These are phyloP conservation scores for Rhizopogon rudus DNA, from an alignment of 768 basidiomycete genomes.

Conservation along the genomic window DNA sequence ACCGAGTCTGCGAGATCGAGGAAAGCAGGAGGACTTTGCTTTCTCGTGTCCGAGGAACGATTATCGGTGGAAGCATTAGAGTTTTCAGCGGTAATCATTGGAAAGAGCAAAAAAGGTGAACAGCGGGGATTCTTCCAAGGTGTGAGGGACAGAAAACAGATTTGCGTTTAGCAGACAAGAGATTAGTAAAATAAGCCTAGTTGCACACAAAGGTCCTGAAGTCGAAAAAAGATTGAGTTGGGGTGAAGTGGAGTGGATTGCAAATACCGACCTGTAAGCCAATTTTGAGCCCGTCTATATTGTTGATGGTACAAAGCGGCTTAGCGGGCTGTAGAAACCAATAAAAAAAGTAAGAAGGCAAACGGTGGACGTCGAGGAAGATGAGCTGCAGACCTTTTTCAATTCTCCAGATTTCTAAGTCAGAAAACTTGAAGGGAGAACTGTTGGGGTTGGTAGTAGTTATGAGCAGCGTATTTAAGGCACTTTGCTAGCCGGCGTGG, in stretches of 20 bases:
- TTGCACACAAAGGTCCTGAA: constrained; percentile 63
- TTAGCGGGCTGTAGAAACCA: constrained; percentile 34
- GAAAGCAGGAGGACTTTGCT: constrained; percentile 88
- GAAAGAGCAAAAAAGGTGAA: constrained; percentile 35
- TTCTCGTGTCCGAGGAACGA: constrained; percentile 65
- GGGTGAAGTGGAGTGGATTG: constrained; percentile 17
- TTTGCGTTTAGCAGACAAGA: constrained; percentile 37
- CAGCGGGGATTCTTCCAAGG: constrained; percentile 51
- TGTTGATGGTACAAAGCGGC: constrained; percentile 79
- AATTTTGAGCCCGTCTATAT: constrained; percentile 73
- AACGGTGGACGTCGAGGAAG: constrained; percentile 10
- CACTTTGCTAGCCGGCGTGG: constrained; percentile 35
- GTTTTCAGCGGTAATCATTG: constrained; percentile 73
- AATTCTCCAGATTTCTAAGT: constrained; percentile 26
- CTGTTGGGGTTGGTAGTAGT: constrained; percentile 22
- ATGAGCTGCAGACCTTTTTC: constrained; percentile 39
- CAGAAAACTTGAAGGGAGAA: constrained; percentile 25
- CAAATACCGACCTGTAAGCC: constrained; percentile 54
- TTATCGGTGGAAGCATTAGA: constrained; percentile 71
- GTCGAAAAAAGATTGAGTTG: constrained; percentile 13
- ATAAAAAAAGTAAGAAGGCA: constrained; percentile 18
- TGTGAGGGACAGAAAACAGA: constrained; percentile 39
- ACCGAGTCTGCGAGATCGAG: constrained; percentile 93
- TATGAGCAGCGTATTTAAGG: constrained; percentile 35
- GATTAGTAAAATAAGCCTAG: constrained; percentile 54